Base-by-base conservation (phyloP, 2,329 filamentous ascomycete genomes). In the Sporothrix globosa region DNA sequence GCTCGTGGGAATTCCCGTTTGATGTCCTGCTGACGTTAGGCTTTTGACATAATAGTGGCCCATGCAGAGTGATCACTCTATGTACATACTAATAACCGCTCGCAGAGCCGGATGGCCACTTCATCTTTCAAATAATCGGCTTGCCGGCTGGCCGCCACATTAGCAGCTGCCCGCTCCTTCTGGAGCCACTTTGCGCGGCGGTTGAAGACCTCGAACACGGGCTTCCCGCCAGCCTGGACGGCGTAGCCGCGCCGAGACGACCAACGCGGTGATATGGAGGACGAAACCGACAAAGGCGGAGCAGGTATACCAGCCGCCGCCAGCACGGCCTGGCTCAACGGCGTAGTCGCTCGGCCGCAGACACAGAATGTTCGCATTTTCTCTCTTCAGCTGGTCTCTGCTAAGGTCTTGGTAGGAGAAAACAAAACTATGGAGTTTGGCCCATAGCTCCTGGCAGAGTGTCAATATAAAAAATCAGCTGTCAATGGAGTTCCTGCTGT, bases 61-160 rank as follows among this genome's bases (percentile, higher is more conserved):
- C 34, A 34, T 54, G 41, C 2, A 44, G 11, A 17, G 41, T 44
- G 41, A 13, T 9, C 41, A 44, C 14, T 44, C 34, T 34, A 21
- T 27, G 39, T 27, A 52, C 56, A 9, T 30, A 94, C 91, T 75
- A 98, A 84, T 66, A 99, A 84, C 61, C 96, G 87, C 76, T 98
- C 95, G 76, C 92, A 92, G 34, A 99, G 83, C 66, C 96, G 88
- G 60, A 85, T 84, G 67, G 96, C 96, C 4, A 97, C 91, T 79
- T 98, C 95, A 78, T 98, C 93, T 78, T 94, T 93, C 70, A 99
- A 83, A 78, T 98, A 98, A 81, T 98, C 96, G 30, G 93, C 91
- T 76, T 92, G 87, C 19, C 95, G 87, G 78, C 93, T 93, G 73
- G 86, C 81, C 74, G 92, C 87, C 11, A 86, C 82, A 77, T 95